These are phyloP conservation scores for Suillus occidentalis DNA, from an alignment of 768 basidiomycete species.

Conservation along the genomic window DNA sequence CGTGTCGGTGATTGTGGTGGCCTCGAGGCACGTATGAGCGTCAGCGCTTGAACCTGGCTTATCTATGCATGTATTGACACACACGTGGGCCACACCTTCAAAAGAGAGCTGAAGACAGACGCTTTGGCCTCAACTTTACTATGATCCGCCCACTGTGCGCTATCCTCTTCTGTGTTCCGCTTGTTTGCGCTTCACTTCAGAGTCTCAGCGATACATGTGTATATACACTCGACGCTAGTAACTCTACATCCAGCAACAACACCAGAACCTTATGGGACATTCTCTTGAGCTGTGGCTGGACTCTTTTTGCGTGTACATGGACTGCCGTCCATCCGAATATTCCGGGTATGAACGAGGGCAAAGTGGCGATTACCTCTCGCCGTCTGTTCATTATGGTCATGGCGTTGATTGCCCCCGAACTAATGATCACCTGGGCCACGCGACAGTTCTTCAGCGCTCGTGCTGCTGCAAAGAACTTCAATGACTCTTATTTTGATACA, in stretches of 20 bases:
- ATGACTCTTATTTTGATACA: neutral
- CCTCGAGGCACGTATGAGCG: neutral
- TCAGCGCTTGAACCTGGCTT: neutral
- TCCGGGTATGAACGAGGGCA: conserved; percentile 17
- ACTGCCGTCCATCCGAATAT: conserved; percentile 33
- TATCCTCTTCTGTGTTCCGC: neutral
- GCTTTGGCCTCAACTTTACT: neutral
- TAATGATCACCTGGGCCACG: conserved; percentile 30
- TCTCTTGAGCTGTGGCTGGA: conserved; percentile 26
- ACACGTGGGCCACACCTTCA: neutral
- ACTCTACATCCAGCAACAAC: conserved; percentile 1
- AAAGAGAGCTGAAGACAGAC: neutral
- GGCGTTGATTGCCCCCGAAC: conserved; percentile 30
- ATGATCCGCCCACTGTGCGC: neutral
- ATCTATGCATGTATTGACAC: neutral
- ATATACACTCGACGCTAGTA: neutral
- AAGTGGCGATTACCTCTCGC: conserved; percentile 2
- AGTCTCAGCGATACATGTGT: neutral
- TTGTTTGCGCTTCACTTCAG: neutral
- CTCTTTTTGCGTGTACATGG: conserved; percentile 33
- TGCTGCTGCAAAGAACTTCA: neutral
- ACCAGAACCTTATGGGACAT: conserved; percentile 19
- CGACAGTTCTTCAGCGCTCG: conserved; percentile 26
- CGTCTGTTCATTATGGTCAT: conserved; percentile 20
- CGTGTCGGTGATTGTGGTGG: neutral